These are phyloP conservation scores for Aspergillus tanneri DNA, from an alignment of 2,329 filamentous ascomycete species.

Conservation along the genomic window DNA sequence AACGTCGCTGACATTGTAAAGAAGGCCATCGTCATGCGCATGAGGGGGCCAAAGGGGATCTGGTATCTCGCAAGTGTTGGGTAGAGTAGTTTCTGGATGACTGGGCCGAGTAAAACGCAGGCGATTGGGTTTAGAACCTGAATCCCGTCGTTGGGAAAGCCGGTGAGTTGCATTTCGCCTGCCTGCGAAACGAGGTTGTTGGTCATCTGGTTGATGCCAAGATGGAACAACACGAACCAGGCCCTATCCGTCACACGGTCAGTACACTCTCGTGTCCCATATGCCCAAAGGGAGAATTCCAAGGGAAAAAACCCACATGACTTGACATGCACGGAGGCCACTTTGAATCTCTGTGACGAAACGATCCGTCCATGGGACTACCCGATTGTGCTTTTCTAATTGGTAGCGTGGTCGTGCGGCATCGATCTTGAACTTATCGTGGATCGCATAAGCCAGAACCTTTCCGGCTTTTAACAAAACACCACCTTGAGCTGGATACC, in stretches of 20 bases:
- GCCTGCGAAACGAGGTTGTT: constrained; percentile 5
- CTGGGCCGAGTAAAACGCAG: constrained; percentile 4
- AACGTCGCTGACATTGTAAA: neutral
- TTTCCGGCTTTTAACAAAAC: constrained; percentile 2
- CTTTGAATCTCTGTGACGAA: constrained; percentile 1
- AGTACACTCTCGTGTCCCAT: too few species aligned
- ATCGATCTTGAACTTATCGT: neutral
- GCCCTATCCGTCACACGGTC: constrained; percentile 3
- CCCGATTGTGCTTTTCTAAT: neutral
- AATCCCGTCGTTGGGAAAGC: constrained; percentile 1
- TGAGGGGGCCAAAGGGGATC: neutral
- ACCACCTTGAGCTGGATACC: neutral
- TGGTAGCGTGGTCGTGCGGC: constrained; percentile 1
- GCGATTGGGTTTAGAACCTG: constrained; percentile 6
- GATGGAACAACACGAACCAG: constrained; percentile 2
- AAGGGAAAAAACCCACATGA: neutral
- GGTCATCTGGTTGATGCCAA: constrained; percentile 5
- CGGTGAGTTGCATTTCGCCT: neutral
- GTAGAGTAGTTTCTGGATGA: constrained; percentile 3
- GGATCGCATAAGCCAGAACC: neutral
- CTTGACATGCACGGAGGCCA: constrained; percentile 3
- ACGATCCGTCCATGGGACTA: constrained; percentile 1
- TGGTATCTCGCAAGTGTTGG: neutral
- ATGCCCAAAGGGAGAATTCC: neutral
- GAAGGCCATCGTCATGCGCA: constrained; percentile 2